phyloP scores from a whole-genome alignment of 2,329 filamentous ascomycete species.

The Fusarium setosum region DNA sequence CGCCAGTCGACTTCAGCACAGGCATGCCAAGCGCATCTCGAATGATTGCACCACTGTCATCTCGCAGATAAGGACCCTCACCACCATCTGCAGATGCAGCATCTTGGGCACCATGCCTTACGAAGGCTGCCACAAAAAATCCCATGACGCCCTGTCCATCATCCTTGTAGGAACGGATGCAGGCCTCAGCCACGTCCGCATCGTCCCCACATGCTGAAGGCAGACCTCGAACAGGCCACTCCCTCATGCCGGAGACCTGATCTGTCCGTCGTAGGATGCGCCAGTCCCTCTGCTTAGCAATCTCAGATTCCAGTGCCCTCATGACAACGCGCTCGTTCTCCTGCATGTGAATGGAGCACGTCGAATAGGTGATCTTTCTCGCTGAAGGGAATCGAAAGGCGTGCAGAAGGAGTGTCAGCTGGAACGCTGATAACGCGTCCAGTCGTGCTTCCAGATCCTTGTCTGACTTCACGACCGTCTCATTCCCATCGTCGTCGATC shows the following conservation, averaged over 20 bases:
- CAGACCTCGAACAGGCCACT: constrained; percentile 78
- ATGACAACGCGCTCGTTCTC: constrained; percentile 92
- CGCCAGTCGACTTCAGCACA: constrained; percentile 50
- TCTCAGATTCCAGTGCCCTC: constrained; percentile 73
- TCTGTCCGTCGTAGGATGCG: constrained; percentile 75
- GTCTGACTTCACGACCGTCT: constrained; percentile 62
- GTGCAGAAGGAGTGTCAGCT: constrained; percentile 84
- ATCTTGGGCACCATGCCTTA: constrained; percentile 50
- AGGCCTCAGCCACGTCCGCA: constrained; percentile 73
- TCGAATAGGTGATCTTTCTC: constrained; percentile 86
- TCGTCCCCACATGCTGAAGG: constrained; percentile 61
- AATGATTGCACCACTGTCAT: constrained; percentile 64
- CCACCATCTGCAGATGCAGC: constrained; percentile 22
- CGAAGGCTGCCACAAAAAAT: constrained; percentile 93
- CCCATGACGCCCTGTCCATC: constrained; percentile 90
- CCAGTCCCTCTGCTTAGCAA: constrained; percentile 80
- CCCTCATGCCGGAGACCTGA: constrained; percentile 80
- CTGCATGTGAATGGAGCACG: constrained; percentile 86
- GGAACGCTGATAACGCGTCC: constrained; percentile 80
- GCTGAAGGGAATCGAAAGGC: constrained; percentile 85
- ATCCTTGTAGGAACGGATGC: constrained; percentile 83
- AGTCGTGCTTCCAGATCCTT: constrained; percentile 73
- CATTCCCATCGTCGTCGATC: constrained; percentile 69
- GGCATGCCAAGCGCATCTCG: constrained; percentile 54
- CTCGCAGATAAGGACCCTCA: constrained; percentile 65